Evolutionary conservation across 305 asterid species (phyloP).

Genomic region (Withania somnifera): DNA sequence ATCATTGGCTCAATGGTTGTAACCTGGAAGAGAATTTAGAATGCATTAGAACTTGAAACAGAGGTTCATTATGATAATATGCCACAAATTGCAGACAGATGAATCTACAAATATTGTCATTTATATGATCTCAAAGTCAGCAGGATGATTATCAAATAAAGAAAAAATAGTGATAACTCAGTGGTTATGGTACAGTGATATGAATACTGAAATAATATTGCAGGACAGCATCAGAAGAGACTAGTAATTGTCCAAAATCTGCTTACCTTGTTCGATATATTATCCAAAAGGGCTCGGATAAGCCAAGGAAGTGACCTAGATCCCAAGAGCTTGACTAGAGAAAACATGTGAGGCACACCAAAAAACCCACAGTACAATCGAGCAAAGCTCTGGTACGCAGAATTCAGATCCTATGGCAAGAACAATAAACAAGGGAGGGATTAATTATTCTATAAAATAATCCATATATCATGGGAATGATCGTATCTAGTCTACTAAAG

Average conservation of each 20-base stretch:
- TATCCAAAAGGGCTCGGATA: conserved; percentile 88
- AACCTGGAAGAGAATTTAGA: conserved; percentile 40
- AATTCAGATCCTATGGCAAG: conserved; percentile 62
- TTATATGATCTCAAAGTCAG: not conserved
- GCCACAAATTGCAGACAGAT: not conserved
- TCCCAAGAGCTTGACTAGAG: conserved; percentile 81
- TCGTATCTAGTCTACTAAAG: not conserved
- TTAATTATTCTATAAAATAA: not conserved
- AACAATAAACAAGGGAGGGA: conserved; percentile 9
- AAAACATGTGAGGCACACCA: conserved; percentile 91
- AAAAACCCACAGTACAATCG: conserved; percentile 85
- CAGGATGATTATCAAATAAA: not conserved
- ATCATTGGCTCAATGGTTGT: conserved; percentile 82
- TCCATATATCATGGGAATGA: not conserved
- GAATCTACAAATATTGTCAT: not conserved
- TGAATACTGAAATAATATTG: not conserved
- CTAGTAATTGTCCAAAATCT: not conserved
- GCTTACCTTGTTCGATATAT: conserved; percentile 79
- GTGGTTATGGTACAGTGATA: not conserved
- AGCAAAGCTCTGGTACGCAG: conserved; percentile 97
- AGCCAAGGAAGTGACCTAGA: conserved; percentile 98
- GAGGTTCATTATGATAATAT: not conserved
- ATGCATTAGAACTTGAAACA: conserved; percentile 4
- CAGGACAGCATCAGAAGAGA: not conserved
- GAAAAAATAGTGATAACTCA: not conserved